Evolutionary conservation across 1,139 yeast species (phyloP).

Genomic region (Saccharomyces pastorianus): DNA sequence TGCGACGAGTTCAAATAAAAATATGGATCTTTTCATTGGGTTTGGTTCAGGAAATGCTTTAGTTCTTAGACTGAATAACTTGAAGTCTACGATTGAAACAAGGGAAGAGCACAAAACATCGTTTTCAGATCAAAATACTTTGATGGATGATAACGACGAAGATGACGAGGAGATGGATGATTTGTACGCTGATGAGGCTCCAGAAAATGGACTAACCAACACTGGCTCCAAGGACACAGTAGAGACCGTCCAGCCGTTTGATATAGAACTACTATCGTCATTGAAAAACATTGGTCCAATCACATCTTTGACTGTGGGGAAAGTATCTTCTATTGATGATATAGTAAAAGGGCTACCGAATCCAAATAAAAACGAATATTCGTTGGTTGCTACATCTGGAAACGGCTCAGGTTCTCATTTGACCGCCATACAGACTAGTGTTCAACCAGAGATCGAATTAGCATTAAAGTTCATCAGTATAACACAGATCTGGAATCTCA

Average conservation of each 20-base stretch:
- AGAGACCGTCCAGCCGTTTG: constrained; percentile 29
- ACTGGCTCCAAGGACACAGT: constrained; percentile 28
- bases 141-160: constrained; percentile 16
- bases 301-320: constrained; percentile 60
- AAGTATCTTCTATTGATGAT: constrained; percentile 44
- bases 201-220: not conserved
- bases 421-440: constrained; percentile 53
- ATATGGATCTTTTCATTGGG: constrained; percentile 25
- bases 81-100: constrained; percentile 25
- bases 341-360: constrained; percentile 55
- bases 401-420: constrained; percentile 48
- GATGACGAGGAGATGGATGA: constrained; percentile 30
- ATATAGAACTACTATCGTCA: constrained; percentile 44
- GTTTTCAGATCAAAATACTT: constrained; percentile 1
- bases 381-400: constrained; percentile 68
- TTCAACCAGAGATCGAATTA: constrained; percentile 58
- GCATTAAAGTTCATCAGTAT: constrained; percentile 70
- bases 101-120: constrained; percentile 16
- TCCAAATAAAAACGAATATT: constrained; percentile 57
- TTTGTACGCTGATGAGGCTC: constrained; percentile 19
- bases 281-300: constrained; percentile 69
- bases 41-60: constrained; percentile 30
- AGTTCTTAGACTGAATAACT: constrained; percentile 24
- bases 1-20: constrained; percentile 10
- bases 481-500: constrained; percentile 65